These are phyloP conservation scores for Fusarium clavum DNA, from an alignment of 2,329 filamentous ascomycete genomes.

Conservation along the genomic window DNA sequence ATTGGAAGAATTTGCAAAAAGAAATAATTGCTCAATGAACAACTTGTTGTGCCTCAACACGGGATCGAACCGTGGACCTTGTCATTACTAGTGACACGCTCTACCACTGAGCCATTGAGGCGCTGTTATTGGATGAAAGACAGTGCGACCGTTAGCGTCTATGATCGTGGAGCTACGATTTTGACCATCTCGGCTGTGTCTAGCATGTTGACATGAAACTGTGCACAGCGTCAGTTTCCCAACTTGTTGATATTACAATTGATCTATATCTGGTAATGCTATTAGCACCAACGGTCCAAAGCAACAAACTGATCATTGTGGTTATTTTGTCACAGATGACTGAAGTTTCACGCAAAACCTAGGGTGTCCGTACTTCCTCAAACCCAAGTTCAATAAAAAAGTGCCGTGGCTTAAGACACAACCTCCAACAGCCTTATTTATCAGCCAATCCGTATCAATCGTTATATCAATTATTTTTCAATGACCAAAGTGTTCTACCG, in stretches of 20 bases:
- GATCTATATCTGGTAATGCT: too few relatives aligned
- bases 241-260: too few relatives aligned
- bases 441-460: too few relatives aligned
- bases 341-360: rapidly evolving
- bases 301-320: too few relatives aligned
- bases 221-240: too few relatives aligned
- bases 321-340: too few relatives aligned
- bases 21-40: rapidly evolving
- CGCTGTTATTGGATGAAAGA: constrained; percentile 5
- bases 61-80: constrained; percentile 32
- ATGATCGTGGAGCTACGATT: not conserved
- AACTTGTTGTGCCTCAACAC: not conserved
- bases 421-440: too few relatives aligned
- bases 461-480: not conserved
- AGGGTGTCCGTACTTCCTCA: too few relatives aligned
- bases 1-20: not conserved
- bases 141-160: rapidly evolving
- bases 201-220: not conserved
- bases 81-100: constrained; percentile 35
- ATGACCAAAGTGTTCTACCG: not conserved
- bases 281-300: too few relatives aligned
- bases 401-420: too few relatives aligned
- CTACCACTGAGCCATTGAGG: constrained; percentile 31
- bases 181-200: too few relatives aligned
- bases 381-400: rapidly evolving